Percentiles rank a stretch among this genome's conserved stretches.
phyloP scores from a whole-genome alignment of 1,284 basidiomycete species.

The Somion occarium region DNA sequence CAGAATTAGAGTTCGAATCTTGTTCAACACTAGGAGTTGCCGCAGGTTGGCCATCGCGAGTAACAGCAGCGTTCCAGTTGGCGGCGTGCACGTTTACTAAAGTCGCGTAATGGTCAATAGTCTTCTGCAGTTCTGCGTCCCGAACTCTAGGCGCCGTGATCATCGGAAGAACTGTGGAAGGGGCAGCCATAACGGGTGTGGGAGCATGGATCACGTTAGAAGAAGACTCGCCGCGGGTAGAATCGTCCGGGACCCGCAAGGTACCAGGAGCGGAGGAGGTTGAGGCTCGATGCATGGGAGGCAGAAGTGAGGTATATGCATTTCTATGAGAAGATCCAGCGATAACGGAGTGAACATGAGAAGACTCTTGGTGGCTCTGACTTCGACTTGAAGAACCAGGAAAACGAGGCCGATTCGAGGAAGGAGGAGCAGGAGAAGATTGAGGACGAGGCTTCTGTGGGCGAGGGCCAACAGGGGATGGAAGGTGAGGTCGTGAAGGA shows the following conservation, averaged over 20 bases:
- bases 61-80: slow-evolving; percentile 17
- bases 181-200: slow-evolving; percentile 15
- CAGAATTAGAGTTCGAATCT: neutral
- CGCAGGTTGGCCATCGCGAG: neutral
- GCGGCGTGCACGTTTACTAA: slow-evolving; percentile 36
- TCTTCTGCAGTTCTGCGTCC: slow-evolving; percentile 36
- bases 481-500: slow-evolving; percentile 36
- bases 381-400: neutral
- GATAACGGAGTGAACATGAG: neutral
- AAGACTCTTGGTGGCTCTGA: neutral
- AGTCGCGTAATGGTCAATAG: slow-evolving; percentile 40
- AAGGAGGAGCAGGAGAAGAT: slow-evolving; percentile 21
- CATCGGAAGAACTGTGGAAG: slow-evolving; percentile 20
- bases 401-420: neutral
- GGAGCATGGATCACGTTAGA: neutral
- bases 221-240: no score
- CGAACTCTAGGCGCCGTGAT: slow-evolving; percentile 35
- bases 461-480: slow-evolving; percentile 46
- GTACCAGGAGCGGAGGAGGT: neutral
- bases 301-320: neutral
- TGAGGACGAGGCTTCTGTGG: slow-evolving; percentile 31
- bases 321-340: neutral
- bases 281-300: neutral
- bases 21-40: neutral
- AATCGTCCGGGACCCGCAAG: neutral